Evolutionary conservation across 2,329 filamentous ascomycete species (phyloP).

Genomic region (Blastomyces percursus): DNA sequence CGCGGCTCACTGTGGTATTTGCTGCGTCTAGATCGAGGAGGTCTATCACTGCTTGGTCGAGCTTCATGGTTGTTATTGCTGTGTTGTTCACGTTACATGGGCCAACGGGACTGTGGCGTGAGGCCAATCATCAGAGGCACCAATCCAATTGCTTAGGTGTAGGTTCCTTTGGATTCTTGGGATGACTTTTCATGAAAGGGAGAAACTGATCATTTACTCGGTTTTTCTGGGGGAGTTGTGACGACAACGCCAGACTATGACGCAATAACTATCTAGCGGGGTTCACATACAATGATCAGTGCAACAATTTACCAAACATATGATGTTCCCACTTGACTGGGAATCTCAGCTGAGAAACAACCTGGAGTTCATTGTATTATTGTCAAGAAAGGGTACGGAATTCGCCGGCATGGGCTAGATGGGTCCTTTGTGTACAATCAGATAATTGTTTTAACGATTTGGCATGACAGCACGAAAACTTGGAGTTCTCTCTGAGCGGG

Average conservation of each 20-base stretch:
- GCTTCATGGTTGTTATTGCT: not conserved
- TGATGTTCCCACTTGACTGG: not conserved
- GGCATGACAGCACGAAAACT: no score
- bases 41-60: conserved; percentile 1
- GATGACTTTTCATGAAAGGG: no score
- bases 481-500: not conserved
- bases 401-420: not conserved
- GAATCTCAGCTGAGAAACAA: no score
- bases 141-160: not conserved
- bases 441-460: no score
- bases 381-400: not conserved
- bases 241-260: no score
- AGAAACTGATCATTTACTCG: no score
- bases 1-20: not conserved
- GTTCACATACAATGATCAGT: not conserved
- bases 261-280: no score
- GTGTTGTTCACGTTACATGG: not conserved
- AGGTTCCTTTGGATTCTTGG: not conserved
- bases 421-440: no score
- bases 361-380: not conserved
- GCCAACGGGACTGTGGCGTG: not conserved
- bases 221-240: no score
- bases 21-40: not conserved
- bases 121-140: not conserved
- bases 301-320: no score